These are phyloP conservation scores for Clarireedia sp. DNA, from an alignment of 2,329 filamentous ascomycete species.

Conservation along the genomic window DNA sequence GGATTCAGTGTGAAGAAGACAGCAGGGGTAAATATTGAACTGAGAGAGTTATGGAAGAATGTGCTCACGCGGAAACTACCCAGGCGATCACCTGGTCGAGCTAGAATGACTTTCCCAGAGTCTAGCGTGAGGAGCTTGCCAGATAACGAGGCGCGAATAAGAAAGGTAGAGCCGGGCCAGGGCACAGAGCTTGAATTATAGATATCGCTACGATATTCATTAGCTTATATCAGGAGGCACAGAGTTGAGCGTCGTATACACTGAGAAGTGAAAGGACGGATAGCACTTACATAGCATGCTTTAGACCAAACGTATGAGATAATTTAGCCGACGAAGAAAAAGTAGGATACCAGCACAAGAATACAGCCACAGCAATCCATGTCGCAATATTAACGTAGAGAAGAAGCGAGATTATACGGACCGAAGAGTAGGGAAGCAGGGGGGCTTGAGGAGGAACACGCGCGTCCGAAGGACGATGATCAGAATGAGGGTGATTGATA, in stretches of 20 bases:
- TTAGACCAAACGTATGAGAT: constrained; percentile 79
- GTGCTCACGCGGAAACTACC: not conserved
- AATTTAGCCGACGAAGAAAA: constrained; percentile 75
- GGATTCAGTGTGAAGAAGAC: not conserved
- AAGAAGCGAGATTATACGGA: constrained; percentile 44
- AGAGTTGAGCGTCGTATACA: no score
- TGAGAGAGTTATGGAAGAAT: not conserved
- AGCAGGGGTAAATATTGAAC: not conserved
- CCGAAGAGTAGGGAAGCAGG: constrained; percentile 20
- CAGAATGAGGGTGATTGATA: not conserved
- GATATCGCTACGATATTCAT: constrained; percentile 38
- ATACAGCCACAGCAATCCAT: constrained; percentile 46
- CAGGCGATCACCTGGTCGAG: not conserved
- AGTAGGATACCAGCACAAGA: constrained; percentile 44
- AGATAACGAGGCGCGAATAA: not conserved
- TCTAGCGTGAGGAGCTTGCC: not conserved
- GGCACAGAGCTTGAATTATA: not conserved
- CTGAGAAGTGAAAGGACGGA: not conserved
- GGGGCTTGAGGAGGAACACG: constrained; percentile 6
- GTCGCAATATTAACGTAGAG: constrained; percentile 43
- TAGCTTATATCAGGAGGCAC: not conserved
- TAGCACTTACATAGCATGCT: constrained; percentile 62
- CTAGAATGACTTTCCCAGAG: not conserved
- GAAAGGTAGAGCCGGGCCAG: not conserved
- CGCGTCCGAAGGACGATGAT: constrained; percentile 1